A percentile compares a stretch with the other conserved stretches of the same genome.
phyloP scores from a whole-genome alignment of 495 filamentous ascomycete genomes.

The Tuber microsphaerosporum region DNA sequence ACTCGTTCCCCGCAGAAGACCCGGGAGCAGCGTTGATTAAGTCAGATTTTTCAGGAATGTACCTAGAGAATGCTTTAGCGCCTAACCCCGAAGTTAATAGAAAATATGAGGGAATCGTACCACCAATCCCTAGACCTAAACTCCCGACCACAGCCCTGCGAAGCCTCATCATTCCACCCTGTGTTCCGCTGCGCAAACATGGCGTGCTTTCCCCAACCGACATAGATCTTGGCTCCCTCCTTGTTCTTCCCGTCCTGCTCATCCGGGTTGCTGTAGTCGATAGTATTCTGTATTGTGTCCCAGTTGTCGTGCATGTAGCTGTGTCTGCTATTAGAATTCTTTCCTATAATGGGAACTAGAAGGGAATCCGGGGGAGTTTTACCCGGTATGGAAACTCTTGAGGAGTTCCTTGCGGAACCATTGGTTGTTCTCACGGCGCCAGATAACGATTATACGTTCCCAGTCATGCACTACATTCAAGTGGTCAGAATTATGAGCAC shows the following conservation, averaged over 20 bases:
- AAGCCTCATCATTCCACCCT: slow-evolving; percentile 27
- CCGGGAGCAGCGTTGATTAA: slow-evolving; percentile 20
- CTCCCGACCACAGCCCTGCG: slow-evolving; percentile 34
- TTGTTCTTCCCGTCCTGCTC: slow-evolving; percentile 30
- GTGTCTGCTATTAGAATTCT: background rate
- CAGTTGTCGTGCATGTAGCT: slow-evolving; percentile 28
- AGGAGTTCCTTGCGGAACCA: slow-evolving; percentile 32
- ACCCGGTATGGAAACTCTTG: slow-evolving; percentile 34
- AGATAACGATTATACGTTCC: slow-evolving; percentile 36
- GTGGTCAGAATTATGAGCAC: background rate
- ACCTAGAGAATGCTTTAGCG: slow-evolving; percentile 13
- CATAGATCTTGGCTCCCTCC: slow-evolving; percentile 38
- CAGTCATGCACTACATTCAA: slow-evolving; percentile 25
- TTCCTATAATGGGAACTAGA: background rate
- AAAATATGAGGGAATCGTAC: slow-evolving; percentile 11
- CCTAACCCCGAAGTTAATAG: background rate
- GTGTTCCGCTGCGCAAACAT: slow-evolving; percentile 36
- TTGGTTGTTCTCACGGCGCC: slow-evolving; percentile 24
- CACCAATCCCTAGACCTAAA: slow-evolving; percentile 31
- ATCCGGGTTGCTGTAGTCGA: slow-evolving; percentile 22
- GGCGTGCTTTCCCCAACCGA: slow-evolving; percentile 39
- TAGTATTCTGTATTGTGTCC: slow-evolving; percentile 25
- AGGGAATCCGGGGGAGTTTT: background rate
- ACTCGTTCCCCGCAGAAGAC: slow-evolving; percentile 10
- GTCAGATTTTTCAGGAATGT: slow-evolving; percentile 20